Evolutionary conservation across 257 asterid genomes (phyloP), one percentile per base, ranked within the genome.

Genomic region (Solanum appendiculatum): DNA sequence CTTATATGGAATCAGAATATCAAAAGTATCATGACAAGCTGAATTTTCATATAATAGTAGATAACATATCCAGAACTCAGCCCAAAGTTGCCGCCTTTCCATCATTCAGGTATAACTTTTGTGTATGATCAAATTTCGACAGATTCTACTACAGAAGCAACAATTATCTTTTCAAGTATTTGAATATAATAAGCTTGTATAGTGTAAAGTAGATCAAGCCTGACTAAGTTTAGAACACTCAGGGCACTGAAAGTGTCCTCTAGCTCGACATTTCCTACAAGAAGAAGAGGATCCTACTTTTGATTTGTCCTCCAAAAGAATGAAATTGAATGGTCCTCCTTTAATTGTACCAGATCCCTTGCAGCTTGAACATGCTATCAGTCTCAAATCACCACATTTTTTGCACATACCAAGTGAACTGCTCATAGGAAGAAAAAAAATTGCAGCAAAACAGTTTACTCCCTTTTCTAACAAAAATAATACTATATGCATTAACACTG

Each of bases 361-460:
- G 89, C 98, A 97, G 25, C 82, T 93, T 83, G 94, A 85, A 90
- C 99, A 97, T 9, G 99, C 93, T 87, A 97, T 91, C 87, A 92
- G 83, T 91, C 91, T 94, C 88, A 95, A 29, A 87, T 94, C 98
- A 21, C 99, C 99, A 66, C 99, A 97, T 91, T 89, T 96, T 92
- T 92, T 92, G 91, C 99, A 95, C 96, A 95, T 94, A 11, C 97
- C 95, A 64, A 96, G 68, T 23, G 98, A 95, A 66, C 98, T 96
- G 95, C 77, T 75, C 31, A 33, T 42, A 13, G 48, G 11, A 20
- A 56, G 11, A 48, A 64, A 29, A 31, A 29, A 10, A 10, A 36
- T n/a, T 36, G 48, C 48, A 72, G 18, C 29, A 36, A 34, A 21
- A 72, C 27, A 72, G 37, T 20, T 16, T 72, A 72, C 29, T 16